Percentiles rank a stretch among this genome's conserved stretches.
phyloP scores from a whole-genome alignment of 2,329 filamentous ascomycete species.

The Ilyonectria sp. region DNA sequence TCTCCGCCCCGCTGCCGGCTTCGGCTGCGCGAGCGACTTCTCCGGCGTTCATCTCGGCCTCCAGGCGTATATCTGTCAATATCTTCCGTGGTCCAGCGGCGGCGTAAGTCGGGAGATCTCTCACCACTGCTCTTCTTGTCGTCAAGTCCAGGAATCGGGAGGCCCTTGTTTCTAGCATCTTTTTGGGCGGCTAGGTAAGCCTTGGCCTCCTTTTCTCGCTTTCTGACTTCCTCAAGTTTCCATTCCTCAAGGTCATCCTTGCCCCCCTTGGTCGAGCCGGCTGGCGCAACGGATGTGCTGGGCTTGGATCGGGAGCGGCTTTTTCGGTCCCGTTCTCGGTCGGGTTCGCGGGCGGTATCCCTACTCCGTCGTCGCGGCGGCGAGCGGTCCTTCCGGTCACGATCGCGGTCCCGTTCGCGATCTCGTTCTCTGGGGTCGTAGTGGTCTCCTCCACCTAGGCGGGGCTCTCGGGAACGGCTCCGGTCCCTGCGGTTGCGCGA shows the following conservation, averaged over 20 bases:
- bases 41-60: constrained; percentile 58
- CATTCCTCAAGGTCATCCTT: constrained; percentile 68
- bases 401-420: constrained; percentile 43
- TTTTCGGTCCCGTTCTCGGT: constrained; percentile 53
- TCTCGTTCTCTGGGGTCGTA: constrained; percentile 53
- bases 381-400: constrained; percentile 48
- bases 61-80: constrained; percentile 64
- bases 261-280: constrained; percentile 60
- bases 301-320: constrained; percentile 63
- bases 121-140: constrained; percentile 64
- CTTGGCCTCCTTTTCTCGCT: constrained; percentile 75
- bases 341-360: constrained; percentile 47
- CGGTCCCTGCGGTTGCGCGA: constrained; percentile 51
- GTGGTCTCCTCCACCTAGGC: constrained; percentile 48
- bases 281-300: constrained; percentile 54
- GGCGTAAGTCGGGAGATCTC: constrained; percentile 60
- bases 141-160: constrained; percentile 71
- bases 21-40: constrained; percentile 55
- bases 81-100: constrained; percentile 46
- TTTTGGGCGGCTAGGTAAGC: constrained; percentile 75
- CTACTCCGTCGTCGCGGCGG: constrained; percentile 47
- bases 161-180: constrained; percentile 72
- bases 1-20: constrained; percentile 51
- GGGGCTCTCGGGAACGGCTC: constrained; percentile 48
- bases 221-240: constrained; percentile 74